Evolutionary conservation across 805 yeast species (phyloP).

Genomic region (Barnettozyma pratensis): DNA sequence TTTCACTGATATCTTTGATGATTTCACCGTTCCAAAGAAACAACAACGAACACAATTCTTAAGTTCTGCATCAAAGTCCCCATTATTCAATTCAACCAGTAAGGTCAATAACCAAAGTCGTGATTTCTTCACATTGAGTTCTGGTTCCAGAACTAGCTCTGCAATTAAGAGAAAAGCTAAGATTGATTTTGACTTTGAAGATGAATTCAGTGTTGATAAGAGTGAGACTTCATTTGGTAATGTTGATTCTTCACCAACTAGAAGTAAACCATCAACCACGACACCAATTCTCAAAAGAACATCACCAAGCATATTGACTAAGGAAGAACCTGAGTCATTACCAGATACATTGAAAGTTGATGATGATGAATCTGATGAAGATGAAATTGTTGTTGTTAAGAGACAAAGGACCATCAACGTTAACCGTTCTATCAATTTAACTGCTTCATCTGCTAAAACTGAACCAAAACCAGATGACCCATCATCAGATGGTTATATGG

Average conservation of each 20-base stretch:
- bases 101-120: conserved; percentile 21
- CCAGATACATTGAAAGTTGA: conserved; percentile 31
- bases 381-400: conserved; percentile 49
- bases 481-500: conserved; percentile 6
- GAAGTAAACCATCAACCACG: conserved; percentile 20
- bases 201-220: conserved; percentile 24
- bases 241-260: conserved; percentile 36
- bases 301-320: not conserved
- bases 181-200: conserved; percentile 24
- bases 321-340: not conserved
- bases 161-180: conserved; percentile 20
- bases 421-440: conserved; percentile 37
- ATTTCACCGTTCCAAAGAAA: conserved; percentile 19
- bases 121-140: conserved; percentile 16
- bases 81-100: conserved; percentile 23
- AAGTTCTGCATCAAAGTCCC: conserved; percentile 12
- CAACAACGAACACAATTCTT: conserved; percentile 13
- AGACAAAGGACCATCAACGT: conserved; percentile 43
- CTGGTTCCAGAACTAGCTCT: conserved; percentile 25
- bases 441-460: conserved; percentile 24
- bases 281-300: not conserved
- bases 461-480: conserved; percentile 1
- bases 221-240: conserved; percentile 22
- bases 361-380: conserved; percentile 46
- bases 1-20: conserved; percentile 64